Conservation (phyloP, 495 filamentous ascomycete genomes). For the Aspergillus affinis region DNA sequence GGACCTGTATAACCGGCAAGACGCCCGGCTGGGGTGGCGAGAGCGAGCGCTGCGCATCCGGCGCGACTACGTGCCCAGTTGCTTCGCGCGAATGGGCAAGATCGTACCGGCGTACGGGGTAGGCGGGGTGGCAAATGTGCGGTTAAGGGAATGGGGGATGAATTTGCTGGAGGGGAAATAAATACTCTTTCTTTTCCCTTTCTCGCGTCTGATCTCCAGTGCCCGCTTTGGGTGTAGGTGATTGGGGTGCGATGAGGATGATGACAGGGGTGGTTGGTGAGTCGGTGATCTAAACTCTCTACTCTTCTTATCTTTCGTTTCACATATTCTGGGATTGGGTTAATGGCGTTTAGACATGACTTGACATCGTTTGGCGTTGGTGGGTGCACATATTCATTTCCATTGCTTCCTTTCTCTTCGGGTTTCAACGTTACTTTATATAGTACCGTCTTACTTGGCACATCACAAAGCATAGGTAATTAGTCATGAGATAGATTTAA, state of each 20-base stretch:
- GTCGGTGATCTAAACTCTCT: not conserved
- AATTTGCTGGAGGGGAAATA: slow-evolving; percentile 40
- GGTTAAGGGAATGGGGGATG: slow-evolving; percentile 64
- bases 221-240: no score
- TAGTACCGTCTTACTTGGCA: not conserved
- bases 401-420: not conserved
- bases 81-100: slow-evolving; percentile 78
- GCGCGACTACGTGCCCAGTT: slow-evolving; percentile 76
- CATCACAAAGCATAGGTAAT: not conserved
- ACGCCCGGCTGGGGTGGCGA: slow-evolving; percentile 45
- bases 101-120: slow-evolving; percentile 94
- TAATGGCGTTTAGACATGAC: not conserved
- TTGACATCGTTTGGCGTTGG: not conserved
- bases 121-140: slow-evolving; percentile 83
- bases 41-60: slow-evolving; percentile 64
- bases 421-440: not conserved
- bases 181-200: slow-evolving; percentile 1
- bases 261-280: not conserved
- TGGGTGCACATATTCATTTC: not conserved
- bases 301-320: not conserved
- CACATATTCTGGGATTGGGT: not conserved
- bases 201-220: not conserved
- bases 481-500: not conserved
- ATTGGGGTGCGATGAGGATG: not conserved
- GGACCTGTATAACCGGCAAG: slow-evolving; percentile 81